Conservation (phyloP, 169 alveolate species). For the Cryptosporidium sp. region DNA sequence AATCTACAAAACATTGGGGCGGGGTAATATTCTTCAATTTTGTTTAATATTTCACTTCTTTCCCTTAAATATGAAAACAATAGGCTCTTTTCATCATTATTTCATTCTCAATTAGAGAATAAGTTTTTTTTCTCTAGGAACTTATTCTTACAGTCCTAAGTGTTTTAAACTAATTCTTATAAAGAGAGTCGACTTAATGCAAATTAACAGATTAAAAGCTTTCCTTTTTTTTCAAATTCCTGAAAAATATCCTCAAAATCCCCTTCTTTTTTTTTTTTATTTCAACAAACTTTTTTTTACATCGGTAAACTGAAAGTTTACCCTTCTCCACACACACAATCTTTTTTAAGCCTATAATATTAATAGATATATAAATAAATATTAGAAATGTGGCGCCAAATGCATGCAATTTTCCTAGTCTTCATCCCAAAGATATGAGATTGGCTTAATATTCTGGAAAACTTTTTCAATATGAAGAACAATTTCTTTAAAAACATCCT, state of each 20-base stretch:
- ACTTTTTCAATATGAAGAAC: slow-evolving; percentile 2
- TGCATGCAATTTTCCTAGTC: slow-evolving; percentile 32
- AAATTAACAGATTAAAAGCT: background rate
- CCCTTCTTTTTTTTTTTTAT: background rate
- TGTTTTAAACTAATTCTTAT: background rate
- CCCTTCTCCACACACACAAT: background rate
- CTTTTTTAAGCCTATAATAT: background rate
- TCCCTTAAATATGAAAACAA: background rate
- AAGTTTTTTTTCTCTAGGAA: background rate
- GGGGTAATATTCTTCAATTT: background rate
- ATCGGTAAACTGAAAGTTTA: background rate
- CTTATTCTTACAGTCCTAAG: background rate
- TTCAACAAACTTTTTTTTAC: background rate
- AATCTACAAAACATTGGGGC: slow-evolving; percentile 4
- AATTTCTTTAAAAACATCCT: slow-evolving; percentile 11
- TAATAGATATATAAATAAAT: background rate
- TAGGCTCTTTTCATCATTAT: background rate
- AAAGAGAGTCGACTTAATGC: background rate
- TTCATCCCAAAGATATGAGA: slow-evolving; percentile 29
- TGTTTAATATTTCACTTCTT: background rate
- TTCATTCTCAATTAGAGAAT: background rate
- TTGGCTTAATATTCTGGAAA: slow-evolving; percentile 4
- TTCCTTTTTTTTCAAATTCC: background rate
- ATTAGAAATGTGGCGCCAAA: slow-evolving; percentile 41
- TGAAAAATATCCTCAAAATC: background rate